Base-by-base conservation (phyloP, 352 stramenopile genomes). In the Globisporangium yorkense region DNA sequence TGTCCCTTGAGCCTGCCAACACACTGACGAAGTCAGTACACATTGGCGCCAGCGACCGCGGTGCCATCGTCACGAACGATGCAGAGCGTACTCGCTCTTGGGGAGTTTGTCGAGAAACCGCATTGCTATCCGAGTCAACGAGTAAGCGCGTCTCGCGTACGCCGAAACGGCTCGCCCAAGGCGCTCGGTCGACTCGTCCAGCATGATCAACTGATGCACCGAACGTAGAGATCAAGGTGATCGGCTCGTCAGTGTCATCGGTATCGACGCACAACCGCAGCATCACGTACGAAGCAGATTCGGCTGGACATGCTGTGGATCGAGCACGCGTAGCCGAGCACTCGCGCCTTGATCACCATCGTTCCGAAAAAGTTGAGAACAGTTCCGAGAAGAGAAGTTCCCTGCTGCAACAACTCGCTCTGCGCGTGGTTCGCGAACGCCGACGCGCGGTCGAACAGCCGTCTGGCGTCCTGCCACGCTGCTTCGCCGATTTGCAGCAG, bases 121-220 rank as follows among this genome's bases (percentile, higher is more conserved):
- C 18, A 37, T 50, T 3, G 62, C 57, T 16, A 63, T 46, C 20
- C 43, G 39, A 21, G 71, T 27, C 12, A 83, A 35, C 0, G 65
- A 70, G 46, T 69, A 44, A 9, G 72, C 75, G 58, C 68, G 67
- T 49, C 74, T 65, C 4, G 78, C 68, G 39, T 67, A 79, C 1
- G 69, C 61, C 6, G 74, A 79, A 0, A 57, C 62, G 1, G 73
- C 61, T 43, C 76, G 65, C n/a, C 54, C 67, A 9, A 80, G 43
- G 15, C 67, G 65, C 54, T 82, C 70, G 2, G 58, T 48, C 29
- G 48, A 69, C 27, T 83, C 77, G 31, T 84, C 70, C 9, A 62
- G 59, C 4, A 84, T 53, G 5, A 68, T 51, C 13, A 84, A 55
- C 78, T 88, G 61, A 41, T 41, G n/a, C 21, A 50, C 3, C 5